Evolutionary conservation across 176 grass and related monocot genomes (phyloP).

Genomic region (Juncus inflexus): DNA sequence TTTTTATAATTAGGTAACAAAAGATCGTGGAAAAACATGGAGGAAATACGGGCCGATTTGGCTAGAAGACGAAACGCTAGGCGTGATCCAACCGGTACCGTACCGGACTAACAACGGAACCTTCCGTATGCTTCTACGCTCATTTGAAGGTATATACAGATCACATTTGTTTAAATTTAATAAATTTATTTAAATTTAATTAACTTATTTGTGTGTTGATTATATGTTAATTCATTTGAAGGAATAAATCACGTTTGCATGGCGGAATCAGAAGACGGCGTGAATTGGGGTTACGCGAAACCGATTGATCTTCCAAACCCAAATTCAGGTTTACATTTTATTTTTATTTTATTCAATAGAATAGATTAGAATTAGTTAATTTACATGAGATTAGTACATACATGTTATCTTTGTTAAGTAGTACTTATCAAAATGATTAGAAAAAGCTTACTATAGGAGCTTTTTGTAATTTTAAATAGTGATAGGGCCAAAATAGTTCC

Average conservation of each 20-base stretch:
- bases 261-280: constrained; percentile 64
- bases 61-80: constrained; percentile 62
- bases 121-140: constrained; percentile 68
- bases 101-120: constrained; percentile 59
- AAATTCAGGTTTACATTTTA: constrained; percentile 56
- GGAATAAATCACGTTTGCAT: constrained; percentile 50
- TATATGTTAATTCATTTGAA: constrained; percentile 41
- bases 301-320: constrained; percentile 81
- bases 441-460: too few species aligned
- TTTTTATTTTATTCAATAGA: too few species aligned
- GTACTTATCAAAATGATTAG: too few species aligned
- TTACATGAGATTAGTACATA: too few species aligned
- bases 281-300: constrained; percentile 56
- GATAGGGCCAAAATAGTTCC: too few species aligned
- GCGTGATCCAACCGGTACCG: constrained; percentile 93
- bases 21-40: constrained; percentile 67
- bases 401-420: too few species aligned
- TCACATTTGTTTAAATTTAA: too few species aligned
- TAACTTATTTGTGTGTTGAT: too few species aligned
- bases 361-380: too few species aligned
- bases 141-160: constrained; percentile 47
- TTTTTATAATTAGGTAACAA: constrained; percentile 52
- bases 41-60: constrained; percentile 81
- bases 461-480: neutral
- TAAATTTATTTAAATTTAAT: too few species aligned